Evolutionary conservation across 768 basidiomycete species (phyloP).

Genomic region (Russula virescens): DNA sequence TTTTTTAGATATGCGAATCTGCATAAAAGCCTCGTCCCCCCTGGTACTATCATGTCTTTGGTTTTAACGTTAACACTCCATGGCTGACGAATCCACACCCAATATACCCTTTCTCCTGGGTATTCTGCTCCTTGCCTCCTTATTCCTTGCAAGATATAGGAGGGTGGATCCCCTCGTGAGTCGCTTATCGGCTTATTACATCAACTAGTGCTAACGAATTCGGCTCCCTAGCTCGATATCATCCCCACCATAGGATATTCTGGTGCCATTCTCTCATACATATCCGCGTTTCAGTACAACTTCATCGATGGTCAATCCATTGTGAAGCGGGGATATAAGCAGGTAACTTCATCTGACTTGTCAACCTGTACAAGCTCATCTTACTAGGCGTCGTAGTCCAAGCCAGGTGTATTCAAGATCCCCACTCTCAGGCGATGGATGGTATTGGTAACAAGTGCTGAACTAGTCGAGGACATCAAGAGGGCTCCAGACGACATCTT

Average conservation of each 20-base stretch:
- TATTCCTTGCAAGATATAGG: not conserved
- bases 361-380: too few relatives aligned
- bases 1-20: too few relatives aligned
- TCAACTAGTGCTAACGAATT: not conserved
- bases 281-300: not conserved
- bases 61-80: too few relatives aligned
- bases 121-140: not conserved
- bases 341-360: not conserved
- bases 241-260: constrained; percentile 31
- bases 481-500: not conserved
- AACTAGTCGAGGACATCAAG: too few relatives aligned
- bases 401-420: too few relatives aligned
- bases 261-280: constrained; percentile 29
- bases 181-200: too few relatives aligned
- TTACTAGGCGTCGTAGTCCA: too few relatives aligned
- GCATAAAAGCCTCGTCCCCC: too few relatives aligned
- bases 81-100: too few relatives aligned
- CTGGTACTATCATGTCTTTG: too few relatives aligned
- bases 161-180: not conserved
- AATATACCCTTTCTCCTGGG: not conserved
- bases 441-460: too few relatives aligned
- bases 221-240: not conserved
- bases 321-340: not conserved
- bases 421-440: too few relatives aligned
- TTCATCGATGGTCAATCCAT: not conserved